A percentile compares a stretch with the other conserved stretches of the same genome.
These are phyloP conservation scores for Saitozyma podzolica DNA, from an alignment of 768 basidiomycete species.

Conservation along the genomic window DNA sequence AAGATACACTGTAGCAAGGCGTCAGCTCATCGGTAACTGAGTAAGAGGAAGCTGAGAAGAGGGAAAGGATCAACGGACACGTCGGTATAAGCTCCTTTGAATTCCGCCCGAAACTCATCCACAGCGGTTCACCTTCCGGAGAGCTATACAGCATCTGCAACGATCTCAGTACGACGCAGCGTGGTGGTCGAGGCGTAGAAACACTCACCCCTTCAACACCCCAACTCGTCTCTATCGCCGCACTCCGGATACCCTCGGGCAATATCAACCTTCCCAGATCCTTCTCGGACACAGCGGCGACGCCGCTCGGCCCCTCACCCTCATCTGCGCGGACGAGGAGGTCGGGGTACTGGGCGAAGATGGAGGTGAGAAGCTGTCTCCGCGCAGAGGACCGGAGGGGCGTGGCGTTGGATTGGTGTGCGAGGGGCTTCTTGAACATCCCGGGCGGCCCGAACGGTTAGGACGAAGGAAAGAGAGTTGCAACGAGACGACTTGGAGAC, in stretches of 20 bases:
- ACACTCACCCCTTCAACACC: conserved; percentile 41
- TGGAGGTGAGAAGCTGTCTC: conserved; percentile 37
- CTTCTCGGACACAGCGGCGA: conserved; percentile 20
- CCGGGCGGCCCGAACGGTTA: background rate
- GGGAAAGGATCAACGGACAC: conserved; percentile 20
- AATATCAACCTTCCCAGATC: conserved; percentile 38
- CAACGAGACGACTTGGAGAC: no score
- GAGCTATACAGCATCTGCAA: conserved; percentile 32
- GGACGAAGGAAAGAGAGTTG: no score
- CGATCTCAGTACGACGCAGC: no score
- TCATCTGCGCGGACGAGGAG: conserved; percentile 4
- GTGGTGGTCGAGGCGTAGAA: background rate
- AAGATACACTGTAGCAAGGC: conserved; percentile 24
- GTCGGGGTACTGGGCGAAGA: conserved; percentile 37
- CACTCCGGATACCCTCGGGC: conserved; percentile 40
- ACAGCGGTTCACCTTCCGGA: conserved; percentile 41
- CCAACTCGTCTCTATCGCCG: conserved; percentile 38
- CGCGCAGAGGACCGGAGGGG: conserved; percentile 45
- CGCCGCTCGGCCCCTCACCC: conserved; percentile 9
- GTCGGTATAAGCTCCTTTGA: conserved; percentile 48
- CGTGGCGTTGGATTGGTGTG: conserved; percentile 45
- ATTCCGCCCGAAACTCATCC: conserved; percentile 47
- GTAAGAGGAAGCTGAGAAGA: no score
- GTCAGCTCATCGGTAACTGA: background rate
- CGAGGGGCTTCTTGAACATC: conserved; percentile 50